Percentiles rank a stretch among this genome's conserved stretches.
Evolutionary conservation across 345 rosid species (phyloP).

Genomic region (Crucihimalaya himalaica): DNA sequence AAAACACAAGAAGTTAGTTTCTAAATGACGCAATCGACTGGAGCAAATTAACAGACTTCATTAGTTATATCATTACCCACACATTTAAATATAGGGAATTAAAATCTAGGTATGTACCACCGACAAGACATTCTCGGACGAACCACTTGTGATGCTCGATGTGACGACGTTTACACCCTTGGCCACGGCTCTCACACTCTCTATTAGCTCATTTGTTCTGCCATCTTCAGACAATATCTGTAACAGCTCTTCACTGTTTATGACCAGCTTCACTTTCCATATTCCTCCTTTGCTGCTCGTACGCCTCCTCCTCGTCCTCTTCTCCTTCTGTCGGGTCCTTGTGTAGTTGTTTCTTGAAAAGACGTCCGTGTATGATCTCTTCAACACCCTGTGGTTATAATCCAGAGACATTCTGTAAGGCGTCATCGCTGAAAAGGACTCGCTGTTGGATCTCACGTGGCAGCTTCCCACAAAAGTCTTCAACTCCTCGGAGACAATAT

Average conservation of each 20-base stretch:
- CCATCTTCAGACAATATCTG: constrained; percentile 68
- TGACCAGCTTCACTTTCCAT: constrained; percentile 91
- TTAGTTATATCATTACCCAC: not conserved
- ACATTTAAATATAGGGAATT: not conserved
- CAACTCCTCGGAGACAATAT: constrained; percentile 28
- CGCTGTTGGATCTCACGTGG: constrained; percentile 70
- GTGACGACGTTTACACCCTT: constrained; percentile 53
- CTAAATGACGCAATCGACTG: not conserved
- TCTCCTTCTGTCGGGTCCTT: constrained; percentile 28
- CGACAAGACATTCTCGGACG: constrained; percentile 28
- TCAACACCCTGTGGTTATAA: constrained; percentile 51
- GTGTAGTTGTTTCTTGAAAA: constrained; percentile 45
- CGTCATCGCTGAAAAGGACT: constrained; percentile 44
- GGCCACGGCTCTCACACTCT: constrained; percentile 73
- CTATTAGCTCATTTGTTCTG: constrained; percentile 68
- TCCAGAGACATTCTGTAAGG: constrained; percentile 73
- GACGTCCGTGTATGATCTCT: constrained; percentile 69
- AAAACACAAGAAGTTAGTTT: not conserved
- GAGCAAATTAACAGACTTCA: not conserved
- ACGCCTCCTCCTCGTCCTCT: constrained; percentile 3
- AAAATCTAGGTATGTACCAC: constrained; percentile 29
- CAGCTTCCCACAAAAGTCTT: constrained; percentile 48
- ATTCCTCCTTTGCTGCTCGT: constrained; percentile 42
- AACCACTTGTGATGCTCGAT: constrained; percentile 30
- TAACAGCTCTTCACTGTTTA: constrained; percentile 61